Percentiles rank a stretch among this genome's conserved stretches.
Evolutionary conservation across 768 basidiomycete genomes (phyloP).

Genomic region (Gloeopeniophorella convolvens): DNA sequence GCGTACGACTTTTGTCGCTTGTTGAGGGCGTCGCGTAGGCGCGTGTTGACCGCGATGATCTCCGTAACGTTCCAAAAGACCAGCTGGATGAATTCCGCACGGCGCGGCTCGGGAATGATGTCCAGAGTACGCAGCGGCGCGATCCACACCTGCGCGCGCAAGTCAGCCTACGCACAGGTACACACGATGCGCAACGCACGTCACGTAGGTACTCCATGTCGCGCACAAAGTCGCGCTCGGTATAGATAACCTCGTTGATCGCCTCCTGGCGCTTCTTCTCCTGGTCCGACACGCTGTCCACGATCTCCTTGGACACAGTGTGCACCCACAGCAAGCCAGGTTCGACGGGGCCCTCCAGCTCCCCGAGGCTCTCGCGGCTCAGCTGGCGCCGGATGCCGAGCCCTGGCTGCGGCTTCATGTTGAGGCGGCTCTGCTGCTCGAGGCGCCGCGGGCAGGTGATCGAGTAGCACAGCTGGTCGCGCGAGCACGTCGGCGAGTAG

Average conservation of each 20-base stretch:
- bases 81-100: conserved; percentile 83
- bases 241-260: conserved; percentile 94
- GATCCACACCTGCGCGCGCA: conserved; percentile 65
- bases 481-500: conserved; percentile 94
- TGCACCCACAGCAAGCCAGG: conserved; percentile 93
- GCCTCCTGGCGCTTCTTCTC: conserved; percentile 97
- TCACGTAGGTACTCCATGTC: conserved; percentile 98
- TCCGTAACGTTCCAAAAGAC: conserved; percentile 98
- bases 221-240: conserved; percentile 95
- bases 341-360: conserved; percentile 57
- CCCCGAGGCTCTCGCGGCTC: conserved; percentile 74
- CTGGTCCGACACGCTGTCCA: conserved; percentile 83
- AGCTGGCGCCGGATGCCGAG: conserved; percentile 65
- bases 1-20: conserved; percentile 95
- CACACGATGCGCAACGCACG: conserved; percentile 39
- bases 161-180: conserved; percentile 3
- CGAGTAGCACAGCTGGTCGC: conserved; percentile 93
- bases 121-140: conserved; percentile 72
- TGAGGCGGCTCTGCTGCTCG: conserved; percentile 90
- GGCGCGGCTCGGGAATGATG: conserved; percentile 68
- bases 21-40: conserved; percentile 87
- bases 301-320: conserved; percentile 90
- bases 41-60: conserved; percentile 85
- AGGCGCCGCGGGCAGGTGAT: conserved; percentile 92
- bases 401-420: conserved; percentile 91